Base-by-base conservation (phyloP, 2,329 filamentous ascomycete species). In the Aspergillus chevalieri region DNA sequence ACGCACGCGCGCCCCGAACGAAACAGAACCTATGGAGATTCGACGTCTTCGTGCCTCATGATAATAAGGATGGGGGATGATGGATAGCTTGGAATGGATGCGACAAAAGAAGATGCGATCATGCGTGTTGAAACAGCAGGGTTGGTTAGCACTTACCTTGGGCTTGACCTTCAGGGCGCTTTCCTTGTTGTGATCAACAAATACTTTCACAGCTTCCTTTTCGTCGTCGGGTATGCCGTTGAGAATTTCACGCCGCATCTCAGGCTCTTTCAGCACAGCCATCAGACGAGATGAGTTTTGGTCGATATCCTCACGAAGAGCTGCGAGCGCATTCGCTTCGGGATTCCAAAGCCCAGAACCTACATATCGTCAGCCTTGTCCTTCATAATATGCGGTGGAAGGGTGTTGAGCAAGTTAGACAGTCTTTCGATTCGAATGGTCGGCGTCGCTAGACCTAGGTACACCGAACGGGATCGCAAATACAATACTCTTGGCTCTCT, bases 151-250 rank as follows among this genome's bases (percentile, higher is more conserved):
- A 72, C 78, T 66, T 67, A 89, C 89, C 82, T 91, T 92, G 4
- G 91, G 91, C 63, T 85, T 85, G 34, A 82, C 92, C 76, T 94
- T 95, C 46, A 96, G 75, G 12, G 89, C 89, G 53, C 82, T 86
- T 51, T 83, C 81, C 55, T 80, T 73, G 61, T 95, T 96, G 57
- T 78, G 74, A 41, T 74, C 76, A 19, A 80, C 77, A 67, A 95
- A 95, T 1, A 85, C 86, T 56, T 81, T 77, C 4, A 93, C 68
- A 15, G 78, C 83, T 44, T 80, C 80, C 52, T 80, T 76, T 51
- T 82, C 77, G 48, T 81, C 75, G 46, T 76, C 73, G 48, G 74
- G 67, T 17, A 75, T 70, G 3, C 76, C 75, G 2, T 78, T 78
- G 44, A 92, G 78, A 65, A 91, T 91, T 5, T 77, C 77, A 48